Evolutionary conservation across 192 early-diverging fungal genomes (phyloP).

Genomic region (Coemansia sp.): DNA sequence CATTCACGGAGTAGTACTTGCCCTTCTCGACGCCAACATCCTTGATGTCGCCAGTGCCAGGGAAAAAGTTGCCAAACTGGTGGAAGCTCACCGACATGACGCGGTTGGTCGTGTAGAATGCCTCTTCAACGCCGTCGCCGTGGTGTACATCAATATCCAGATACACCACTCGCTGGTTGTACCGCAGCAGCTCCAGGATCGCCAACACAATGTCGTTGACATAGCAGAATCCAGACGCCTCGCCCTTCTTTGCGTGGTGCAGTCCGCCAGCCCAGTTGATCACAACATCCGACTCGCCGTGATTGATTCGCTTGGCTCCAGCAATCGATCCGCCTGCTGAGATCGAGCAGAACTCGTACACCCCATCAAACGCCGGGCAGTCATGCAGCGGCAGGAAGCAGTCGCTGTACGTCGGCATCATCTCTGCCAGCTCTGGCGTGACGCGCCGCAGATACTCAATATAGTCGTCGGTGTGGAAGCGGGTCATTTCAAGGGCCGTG

Average conservation of each 20-base stretch:
- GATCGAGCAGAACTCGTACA: conserved; percentile 91
- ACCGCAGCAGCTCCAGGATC: conserved; percentile 84
- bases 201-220: conserved; percentile 95
- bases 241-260: conserved; percentile 95
- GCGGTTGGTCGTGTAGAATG: conserved; percentile 97
- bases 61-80: conserved; percentile 97
- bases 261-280: conserved; percentile 96
- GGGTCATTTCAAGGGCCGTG: conserved; percentile 84
- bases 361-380: conserved; percentile 94
- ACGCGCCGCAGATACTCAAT: conserved; percentile 82
- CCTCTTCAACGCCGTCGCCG: conserved; percentile 97
- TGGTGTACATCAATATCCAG: conserved; percentile 99
- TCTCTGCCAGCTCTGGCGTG: conserved; percentile 72
- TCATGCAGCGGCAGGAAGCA: conserved; percentile 84
- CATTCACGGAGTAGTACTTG: conserved; percentile 90
- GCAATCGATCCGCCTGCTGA: conserved; percentile 93
- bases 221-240: conserved; percentile 96
- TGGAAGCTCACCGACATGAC: conserved; percentile 99
- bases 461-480: conserved; percentile 94
- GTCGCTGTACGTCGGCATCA: conserved; percentile 60
- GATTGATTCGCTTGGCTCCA: conserved; percentile 80
- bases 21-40: conserved; percentile 89
- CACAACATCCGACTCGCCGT: conserved; percentile 83
- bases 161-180: conserved; percentile 88
- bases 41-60: conserved; percentile 92